A percentile compares a stretch with the other conserved stretches of the same genome.
These are phyloP conservation scores for Parafenestella ontariensis DNA, from an alignment of 2,329 filamentous ascomycete species.

Conservation along the genomic window DNA sequence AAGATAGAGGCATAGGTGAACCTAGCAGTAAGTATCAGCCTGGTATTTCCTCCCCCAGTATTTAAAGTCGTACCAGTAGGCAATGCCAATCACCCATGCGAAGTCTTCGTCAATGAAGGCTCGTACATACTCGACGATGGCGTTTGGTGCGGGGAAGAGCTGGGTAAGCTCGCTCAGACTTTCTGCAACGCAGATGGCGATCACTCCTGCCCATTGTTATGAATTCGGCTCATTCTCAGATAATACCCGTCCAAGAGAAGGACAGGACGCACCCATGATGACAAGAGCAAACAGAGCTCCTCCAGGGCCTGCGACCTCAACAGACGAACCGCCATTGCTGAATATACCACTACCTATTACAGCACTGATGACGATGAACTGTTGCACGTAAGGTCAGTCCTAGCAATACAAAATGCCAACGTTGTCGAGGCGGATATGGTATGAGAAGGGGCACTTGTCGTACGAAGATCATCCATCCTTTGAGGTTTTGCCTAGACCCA, in stretches of 20 bases:
- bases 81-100: background rate
- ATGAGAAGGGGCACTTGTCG: background rate
- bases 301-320: background rate
- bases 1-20: background rate
- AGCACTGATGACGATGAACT: background rate
- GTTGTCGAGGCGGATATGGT: background rate
- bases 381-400: background rate
- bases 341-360: background rate
- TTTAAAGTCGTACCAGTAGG: background rate
- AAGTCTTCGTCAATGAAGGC: background rate
- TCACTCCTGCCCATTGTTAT: background rate
- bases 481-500: background rate
- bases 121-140: background rate
- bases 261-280: background rate
- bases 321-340: background rate
- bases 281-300: background rate
- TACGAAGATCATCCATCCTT: background rate
- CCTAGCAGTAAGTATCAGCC: background rate
- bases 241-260: background rate
- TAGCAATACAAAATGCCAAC: background rate
- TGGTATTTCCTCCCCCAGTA: background rate
- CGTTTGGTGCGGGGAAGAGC: background rate
- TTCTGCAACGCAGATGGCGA: background rate
- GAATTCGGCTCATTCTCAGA: too few species aligned
- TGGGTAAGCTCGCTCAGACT: background rate